A percentile compares a stretch with the other conserved stretches of the same genome.
Evolutionary conservation across 257 asterid species (phyloP).

Genomic region (Vinca minor): DNA sequence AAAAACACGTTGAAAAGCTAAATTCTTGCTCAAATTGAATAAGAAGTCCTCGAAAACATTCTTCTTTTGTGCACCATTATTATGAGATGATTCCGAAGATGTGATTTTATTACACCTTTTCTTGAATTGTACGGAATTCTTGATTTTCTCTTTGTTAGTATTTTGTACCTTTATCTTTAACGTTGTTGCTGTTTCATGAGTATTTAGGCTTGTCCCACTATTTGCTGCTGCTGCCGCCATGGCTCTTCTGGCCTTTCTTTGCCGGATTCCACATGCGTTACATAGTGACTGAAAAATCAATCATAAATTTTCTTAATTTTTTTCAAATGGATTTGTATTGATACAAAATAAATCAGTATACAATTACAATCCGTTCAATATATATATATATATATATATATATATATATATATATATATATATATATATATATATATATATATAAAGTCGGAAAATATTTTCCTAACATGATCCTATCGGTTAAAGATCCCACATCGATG

Average conservation of each 20-base stretch:
- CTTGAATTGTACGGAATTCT: constrained; percentile 35
- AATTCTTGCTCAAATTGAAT: constrained; percentile 55
- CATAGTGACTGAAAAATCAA: constrained; percentile 55
- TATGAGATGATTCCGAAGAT: constrained; percentile 18
- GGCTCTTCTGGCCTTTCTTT: constrained; percentile 87
- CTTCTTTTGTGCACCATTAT: constrained; percentile 12
- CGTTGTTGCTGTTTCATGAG: constrained; percentile 17
- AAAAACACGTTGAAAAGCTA: constrained; percentile 57
- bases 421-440: too few relatives aligned
- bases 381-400: too few relatives aligned
- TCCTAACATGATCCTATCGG: too few relatives aligned
- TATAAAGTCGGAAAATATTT: too few relatives aligned
- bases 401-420: too few relatives aligned
- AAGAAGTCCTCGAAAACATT: constrained; percentile 71
- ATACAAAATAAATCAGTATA: too few relatives aligned
- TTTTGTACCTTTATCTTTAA: constrained; percentile 50
- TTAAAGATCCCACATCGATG: too few relatives aligned
- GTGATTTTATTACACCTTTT: constrained; percentile 48
- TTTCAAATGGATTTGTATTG: too few relatives aligned
- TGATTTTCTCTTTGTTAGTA: constrained; percentile 33
- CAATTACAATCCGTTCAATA: too few relatives aligned
- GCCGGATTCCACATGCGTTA: constrained; percentile 96
- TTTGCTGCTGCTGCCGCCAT: constrained; percentile 54
- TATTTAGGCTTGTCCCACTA: constrained; percentile 11
- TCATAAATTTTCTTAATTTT: neutral